Evolutionary conservation across 371 early-diverging fungal genomes (phyloP).

Genomic region (Zopfochytrium polystomum): DNA sequence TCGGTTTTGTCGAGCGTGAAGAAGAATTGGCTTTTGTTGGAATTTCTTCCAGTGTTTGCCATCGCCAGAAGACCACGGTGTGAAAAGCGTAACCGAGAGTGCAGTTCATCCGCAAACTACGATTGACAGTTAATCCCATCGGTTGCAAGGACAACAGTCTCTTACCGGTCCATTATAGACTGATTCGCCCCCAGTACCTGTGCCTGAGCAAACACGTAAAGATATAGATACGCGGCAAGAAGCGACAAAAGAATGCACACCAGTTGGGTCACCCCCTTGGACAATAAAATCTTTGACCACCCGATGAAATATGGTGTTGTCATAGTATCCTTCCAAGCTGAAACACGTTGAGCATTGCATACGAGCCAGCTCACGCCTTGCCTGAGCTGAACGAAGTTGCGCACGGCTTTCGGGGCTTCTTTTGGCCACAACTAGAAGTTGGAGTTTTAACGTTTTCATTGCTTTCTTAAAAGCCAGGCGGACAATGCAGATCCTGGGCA

Average conservation of each 20-base stretch:
- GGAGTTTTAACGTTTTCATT: neutral
- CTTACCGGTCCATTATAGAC: constrained; percentile 66
- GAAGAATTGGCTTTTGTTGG: constrained; percentile 90
- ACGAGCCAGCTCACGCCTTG: constrained; percentile 2
- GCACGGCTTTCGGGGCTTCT: constrained; percentile 84
- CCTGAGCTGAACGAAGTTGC: constrained; percentile 92
- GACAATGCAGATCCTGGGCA: neutral
- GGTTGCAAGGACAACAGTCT: constrained; percentile 1
- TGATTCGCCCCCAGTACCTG: constrained; percentile 79
- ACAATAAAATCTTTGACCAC: constrained; percentile 84
- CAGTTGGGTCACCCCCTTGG: constrained; percentile 97
- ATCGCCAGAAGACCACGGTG: constrained; percentile 87
- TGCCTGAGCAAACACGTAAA: constrained; percentile 21
- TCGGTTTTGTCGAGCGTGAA: constrained; percentile 84
- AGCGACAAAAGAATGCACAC: constrained; percentile 8
- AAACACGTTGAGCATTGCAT: neutral
- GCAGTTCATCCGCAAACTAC: constrained; percentile 84
- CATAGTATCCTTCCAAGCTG: constrained; percentile 62
- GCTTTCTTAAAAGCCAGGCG: neutral
- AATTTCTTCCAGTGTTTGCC: constrained; percentile 80
- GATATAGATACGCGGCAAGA: neutral
- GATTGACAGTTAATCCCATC: too few species aligned
- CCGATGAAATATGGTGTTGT: constrained; percentile 84
- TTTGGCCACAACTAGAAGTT: constrained; percentile 73
- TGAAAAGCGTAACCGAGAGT: constrained; percentile 82